Conservation (phyloP, 352 stramenopile genomes). For the Pythium guiyangense region DNA sequence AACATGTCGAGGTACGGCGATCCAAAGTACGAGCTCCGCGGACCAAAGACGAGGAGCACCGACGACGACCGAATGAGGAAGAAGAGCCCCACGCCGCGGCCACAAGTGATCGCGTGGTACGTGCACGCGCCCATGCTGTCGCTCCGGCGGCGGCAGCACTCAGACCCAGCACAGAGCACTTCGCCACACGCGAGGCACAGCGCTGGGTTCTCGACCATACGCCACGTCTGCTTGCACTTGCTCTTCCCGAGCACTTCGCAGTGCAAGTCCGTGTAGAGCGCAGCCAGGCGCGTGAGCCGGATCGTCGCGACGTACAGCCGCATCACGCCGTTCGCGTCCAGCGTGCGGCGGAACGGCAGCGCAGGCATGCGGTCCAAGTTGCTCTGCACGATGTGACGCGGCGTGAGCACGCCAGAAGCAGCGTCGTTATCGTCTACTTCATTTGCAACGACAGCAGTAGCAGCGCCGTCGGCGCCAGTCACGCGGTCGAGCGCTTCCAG, state of each 20-base stretch:
- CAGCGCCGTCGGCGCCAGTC: slow-evolving; percentile 5
- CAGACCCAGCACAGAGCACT: slow-evolving; percentile 73
- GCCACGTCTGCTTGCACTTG: slow-evolving; percentile 70
- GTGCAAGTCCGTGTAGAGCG: slow-evolving; percentile 76
- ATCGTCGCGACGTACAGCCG: slow-evolving; percentile 63
- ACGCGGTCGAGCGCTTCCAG: slow-evolving; percentile 32
- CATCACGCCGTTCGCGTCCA: slow-evolving; percentile 23
- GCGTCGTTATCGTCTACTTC: too few species aligned
- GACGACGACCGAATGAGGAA: slow-evolving; percentile 81
- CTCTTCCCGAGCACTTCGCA: slow-evolving; percentile 62
- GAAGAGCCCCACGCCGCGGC: slow-evolving; percentile 67
- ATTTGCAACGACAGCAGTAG: too few species aligned
- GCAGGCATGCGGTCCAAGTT: slow-evolving; percentile 50
- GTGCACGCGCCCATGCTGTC: slow-evolving; percentile 76
- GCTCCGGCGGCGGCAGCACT: slow-evolving; percentile 68
- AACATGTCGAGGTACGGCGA: slow-evolving; percentile 88
- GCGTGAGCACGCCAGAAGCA: slow-evolving; percentile 2
- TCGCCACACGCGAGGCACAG: slow-evolving; percentile 77
- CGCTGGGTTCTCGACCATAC: slow-evolving; percentile 70
- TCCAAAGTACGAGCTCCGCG: slow-evolving; percentile 78
- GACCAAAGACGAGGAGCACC: slow-evolving; percentile 69
- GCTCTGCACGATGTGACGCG: slow-evolving; percentile 25
- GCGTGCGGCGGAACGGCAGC: slow-evolving; percentile 47
- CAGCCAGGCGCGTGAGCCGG: slow-evolving; percentile 55
- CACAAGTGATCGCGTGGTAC: slow-evolving; percentile 67